Conservation (phyloP, 140 eudicot genomes). For the Senecio squalidus region DNA sequence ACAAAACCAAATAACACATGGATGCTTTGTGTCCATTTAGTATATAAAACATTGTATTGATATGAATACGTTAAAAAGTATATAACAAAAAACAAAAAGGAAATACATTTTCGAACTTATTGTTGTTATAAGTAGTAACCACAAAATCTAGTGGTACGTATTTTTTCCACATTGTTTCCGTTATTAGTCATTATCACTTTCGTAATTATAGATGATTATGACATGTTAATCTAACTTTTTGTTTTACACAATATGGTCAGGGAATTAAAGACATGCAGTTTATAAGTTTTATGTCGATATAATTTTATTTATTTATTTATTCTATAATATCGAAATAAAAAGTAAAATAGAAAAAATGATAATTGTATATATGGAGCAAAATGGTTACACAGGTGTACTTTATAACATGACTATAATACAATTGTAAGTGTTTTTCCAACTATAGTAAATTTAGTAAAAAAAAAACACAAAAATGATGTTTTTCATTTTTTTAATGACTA, state of each 20-base stretch:
- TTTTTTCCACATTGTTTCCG: conserved; percentile 23
- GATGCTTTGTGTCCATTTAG: too few relatives aligned
- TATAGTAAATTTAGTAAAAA: background rate
- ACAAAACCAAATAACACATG: conserved; percentile 1
- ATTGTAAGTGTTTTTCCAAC: background rate
- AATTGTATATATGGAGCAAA: background rate
- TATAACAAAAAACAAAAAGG: background rate
- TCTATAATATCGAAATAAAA: too few relatives aligned
- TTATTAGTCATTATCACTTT: conserved; percentile 11
- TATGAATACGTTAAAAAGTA: background rate
- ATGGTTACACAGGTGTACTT: background rate
- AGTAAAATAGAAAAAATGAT: too few relatives aligned
- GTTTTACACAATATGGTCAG: too few relatives aligned
- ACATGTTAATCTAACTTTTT: conserved; percentile 5
- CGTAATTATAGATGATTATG: conserved; percentile 1
- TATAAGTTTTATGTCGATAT: too few relatives aligned
- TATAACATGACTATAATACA: background rate
- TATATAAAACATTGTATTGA: too few relatives aligned
- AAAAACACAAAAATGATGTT: background rate
- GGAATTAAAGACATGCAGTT: too few relatives aligned
- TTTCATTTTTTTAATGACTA: background rate
- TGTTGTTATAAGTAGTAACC: conserved; percentile 6
- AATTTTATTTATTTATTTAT: too few relatives aligned
- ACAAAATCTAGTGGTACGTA: conserved; percentile 33
- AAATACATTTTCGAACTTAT: conserved; percentile 5